Evolutionary conservation across 495 filamentous ascomycete genomes (phyloP).

Genomic region (Monascus purpureus): DNA sequence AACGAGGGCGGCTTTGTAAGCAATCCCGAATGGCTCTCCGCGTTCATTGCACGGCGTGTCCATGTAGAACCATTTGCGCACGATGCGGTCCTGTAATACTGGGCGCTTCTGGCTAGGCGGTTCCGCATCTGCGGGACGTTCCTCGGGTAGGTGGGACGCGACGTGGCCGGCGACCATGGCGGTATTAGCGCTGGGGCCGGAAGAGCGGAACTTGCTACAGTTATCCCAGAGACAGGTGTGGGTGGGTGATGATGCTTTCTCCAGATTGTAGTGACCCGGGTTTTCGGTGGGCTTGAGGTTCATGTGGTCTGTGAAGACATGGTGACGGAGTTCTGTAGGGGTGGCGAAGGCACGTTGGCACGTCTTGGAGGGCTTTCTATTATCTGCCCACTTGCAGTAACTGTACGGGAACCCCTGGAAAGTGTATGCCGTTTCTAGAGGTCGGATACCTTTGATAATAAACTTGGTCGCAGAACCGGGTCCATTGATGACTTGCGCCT

Average conservation of each 20-base stretch:
- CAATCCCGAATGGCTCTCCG: conserved; percentile 67
- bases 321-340: conserved; percentile 51
- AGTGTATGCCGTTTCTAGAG: conserved; percentile 60
- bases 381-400: conserved; percentile 42
- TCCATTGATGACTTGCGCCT: conserved; percentile 63
- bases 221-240: conserved; percentile 26
- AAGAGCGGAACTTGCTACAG: conserved; percentile 25
- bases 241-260: conserved; percentile 24
- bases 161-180: conserved; percentile 31
- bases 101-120: conserved; percentile 25
- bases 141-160: conserved; percentile 38
- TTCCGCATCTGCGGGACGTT: conserved; percentile 33
- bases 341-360: conserved; percentile 51
- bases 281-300: conserved; percentile 37
- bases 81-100: conserved; percentile 28
- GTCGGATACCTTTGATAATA: conserved; percentile 84
- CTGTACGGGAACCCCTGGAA: conserved; percentile 44
- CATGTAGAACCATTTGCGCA: conserved; percentile 32
- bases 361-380: conserved; percentile 24
- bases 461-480: conserved; percentile 52
- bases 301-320: conserved; percentile 60
- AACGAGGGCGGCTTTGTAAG: conserved; percentile 71
- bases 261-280: conserved; percentile 31
- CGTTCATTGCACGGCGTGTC: conserved; percentile 72
- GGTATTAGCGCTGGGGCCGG: conserved; percentile 26